Evolutionary conservation across 352 stramenopile species (phyloP).

Genomic region (Thalassiosira hispida): DNA sequence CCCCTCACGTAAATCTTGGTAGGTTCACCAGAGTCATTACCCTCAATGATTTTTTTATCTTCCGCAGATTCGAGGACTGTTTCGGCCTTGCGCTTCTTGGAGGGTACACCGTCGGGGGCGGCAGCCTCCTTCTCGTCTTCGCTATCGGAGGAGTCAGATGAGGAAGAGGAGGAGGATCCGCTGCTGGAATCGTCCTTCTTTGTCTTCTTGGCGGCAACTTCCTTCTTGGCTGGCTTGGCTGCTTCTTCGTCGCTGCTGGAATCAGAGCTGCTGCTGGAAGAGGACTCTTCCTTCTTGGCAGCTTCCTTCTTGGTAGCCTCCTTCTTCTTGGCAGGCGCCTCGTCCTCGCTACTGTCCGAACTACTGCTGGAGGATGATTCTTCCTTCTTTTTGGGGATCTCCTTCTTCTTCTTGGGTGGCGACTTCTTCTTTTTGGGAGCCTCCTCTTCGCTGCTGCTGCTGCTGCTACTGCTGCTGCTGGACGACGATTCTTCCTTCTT

Average conservation of each 20-base stretch:
- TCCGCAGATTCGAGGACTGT: slow-evolving; percentile 22
- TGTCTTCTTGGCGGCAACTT: slow-evolving; percentile 53
- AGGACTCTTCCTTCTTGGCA: background rate
- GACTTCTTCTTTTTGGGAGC: background rate
- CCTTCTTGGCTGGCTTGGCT: slow-evolving; percentile 3
- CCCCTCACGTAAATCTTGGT: slow-evolving; percentile 92
- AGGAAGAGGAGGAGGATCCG: slow-evolving; percentile 12
- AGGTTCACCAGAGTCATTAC: slow-evolving; percentile 75
- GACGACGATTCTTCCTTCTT: background rate
- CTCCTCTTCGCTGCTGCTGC: background rate
- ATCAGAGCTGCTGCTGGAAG: background rate
- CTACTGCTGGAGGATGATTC: no score
- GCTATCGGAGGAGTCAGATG: slow-evolving; percentile 37
- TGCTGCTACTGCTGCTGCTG: background rate
- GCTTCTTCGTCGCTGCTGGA: background rate
- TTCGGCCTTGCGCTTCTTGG: slow-evolving; percentile 67
- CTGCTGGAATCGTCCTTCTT: slow-evolving; percentile 56
- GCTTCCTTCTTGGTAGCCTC: background rate
- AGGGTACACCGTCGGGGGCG: slow-evolving; percentile 30
- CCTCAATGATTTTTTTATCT: slow-evolving; percentile 21
- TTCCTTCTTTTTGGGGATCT: background rate
- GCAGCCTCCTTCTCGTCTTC: slow-evolving; percentile 41
- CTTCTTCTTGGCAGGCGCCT: background rate
- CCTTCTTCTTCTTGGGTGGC: background rate
- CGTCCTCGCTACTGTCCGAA: background rate